Conservation (phyloP, 768 basidiomycete species). For the Tricholoma terreum region DNA sequence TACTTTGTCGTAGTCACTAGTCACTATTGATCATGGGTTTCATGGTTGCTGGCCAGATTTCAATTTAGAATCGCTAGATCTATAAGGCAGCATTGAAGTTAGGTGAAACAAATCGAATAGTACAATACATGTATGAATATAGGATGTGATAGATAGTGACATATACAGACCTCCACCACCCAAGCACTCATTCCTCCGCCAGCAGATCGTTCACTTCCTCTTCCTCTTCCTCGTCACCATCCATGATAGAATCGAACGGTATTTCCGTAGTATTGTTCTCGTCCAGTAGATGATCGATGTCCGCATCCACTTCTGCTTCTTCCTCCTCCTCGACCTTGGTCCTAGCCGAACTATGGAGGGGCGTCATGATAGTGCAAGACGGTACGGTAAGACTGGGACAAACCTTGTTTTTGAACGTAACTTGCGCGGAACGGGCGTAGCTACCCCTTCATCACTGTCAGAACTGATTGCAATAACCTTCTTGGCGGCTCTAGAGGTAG, state of each 20-base stretch:
- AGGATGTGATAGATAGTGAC: not conserved
- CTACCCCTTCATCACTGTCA: constrained; percentile 34
- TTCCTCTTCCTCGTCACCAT: constrained; percentile 46
- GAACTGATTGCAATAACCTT: constrained; percentile 40
- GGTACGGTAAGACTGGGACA: not conserved
- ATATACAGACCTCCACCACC: not conserved
- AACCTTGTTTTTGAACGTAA: constrained; percentile 15
- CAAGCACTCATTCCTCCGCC: constrained; percentile 21
- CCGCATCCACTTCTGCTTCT: constrained; percentile 38
- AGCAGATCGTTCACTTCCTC: constrained; percentile 52
- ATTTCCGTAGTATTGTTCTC: constrained; percentile 18
- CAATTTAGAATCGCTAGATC: too few relatives aligned
- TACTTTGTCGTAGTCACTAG: too few relatives aligned
- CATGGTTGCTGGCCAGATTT: too few relatives aligned
- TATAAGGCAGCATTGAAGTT: too few relatives aligned
- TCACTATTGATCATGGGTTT: too few relatives aligned
- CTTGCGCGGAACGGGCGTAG: constrained; percentile 14
- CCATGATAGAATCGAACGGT: constrained; percentile 51
- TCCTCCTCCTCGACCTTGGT: constrained; percentile 38
- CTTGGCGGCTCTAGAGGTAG: constrained; percentile 34
- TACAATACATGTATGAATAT: constrained; percentile 1
- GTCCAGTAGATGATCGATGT: constrained; percentile 39
- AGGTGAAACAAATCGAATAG: not conserved
- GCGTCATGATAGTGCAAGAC: constrained; percentile 12
- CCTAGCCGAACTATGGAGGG: constrained; percentile 1